Conservation (phyloP, 306 rosid genomes). For the Quercus cerris region DNA sequence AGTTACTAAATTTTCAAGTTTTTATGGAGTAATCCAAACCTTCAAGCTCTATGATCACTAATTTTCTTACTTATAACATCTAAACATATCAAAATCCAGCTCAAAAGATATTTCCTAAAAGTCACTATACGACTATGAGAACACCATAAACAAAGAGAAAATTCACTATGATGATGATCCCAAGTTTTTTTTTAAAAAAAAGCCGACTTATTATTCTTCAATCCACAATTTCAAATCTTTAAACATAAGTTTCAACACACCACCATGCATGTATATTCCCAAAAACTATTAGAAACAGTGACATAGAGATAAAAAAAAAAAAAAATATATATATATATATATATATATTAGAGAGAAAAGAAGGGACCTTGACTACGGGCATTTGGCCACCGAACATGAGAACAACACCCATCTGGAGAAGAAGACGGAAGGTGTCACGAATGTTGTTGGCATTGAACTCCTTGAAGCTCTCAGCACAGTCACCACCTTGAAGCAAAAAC, state of each 20-base stretch:
- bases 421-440: slow-evolving; percentile 40
- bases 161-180: too few species aligned
- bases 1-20: neutral
- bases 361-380: slow-evolving; percentile 37
- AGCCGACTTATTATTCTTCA: neutral
- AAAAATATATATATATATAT: too few species aligned
- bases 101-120: too few species aligned
- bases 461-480: slow-evolving; percentile 48
- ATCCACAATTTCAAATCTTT: neutral
- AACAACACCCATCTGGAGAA: slow-evolving; percentile 42
- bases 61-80: neutral
- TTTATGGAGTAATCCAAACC: neutral
- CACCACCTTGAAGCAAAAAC: slow-evolving; percentile 46
- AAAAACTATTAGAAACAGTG: neutral
- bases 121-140: too few species aligned
- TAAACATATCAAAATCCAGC: neutral
- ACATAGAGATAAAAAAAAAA: neutral
- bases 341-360: neutral
- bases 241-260: neutral
- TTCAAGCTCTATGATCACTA: too few species aligned
- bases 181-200: too few species aligned
- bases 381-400: slow-evolving; percentile 46
- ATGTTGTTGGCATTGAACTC: slow-evolving; percentile 44
- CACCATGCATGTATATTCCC: neutral
- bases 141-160: too few species aligned